Evolutionary conservation across 192 early-diverging fungal species (phyloP).

Genomic region (Coemansia umbellata): DNA sequence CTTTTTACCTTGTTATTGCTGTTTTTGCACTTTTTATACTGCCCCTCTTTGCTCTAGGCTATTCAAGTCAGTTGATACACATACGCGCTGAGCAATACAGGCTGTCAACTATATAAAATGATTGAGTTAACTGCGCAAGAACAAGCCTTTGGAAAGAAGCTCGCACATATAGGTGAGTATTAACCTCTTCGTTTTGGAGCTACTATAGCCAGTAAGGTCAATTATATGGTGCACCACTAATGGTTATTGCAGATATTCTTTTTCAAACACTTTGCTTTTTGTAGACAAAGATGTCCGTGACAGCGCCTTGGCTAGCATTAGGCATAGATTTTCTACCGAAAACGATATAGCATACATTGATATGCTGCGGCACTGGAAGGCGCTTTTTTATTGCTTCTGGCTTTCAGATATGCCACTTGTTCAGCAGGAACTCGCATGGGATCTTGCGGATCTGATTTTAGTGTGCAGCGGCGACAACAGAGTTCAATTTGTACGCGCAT

Average conservation of each 20-base stretch:
- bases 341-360: conserved; percentile 57
- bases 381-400: conserved; percentile 94
- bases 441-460: conserved; percentile 56
- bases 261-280: too few relatives aligned
- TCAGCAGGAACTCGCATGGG: conserved; percentile 83
- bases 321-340: conserved; percentile 9
- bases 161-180: conserved; percentile 38
- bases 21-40: too few relatives aligned
- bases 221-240: too few relatives aligned
- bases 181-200: not conserved
- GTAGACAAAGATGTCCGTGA: conserved; percentile 49
- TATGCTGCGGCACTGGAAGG: conserved; percentile 86
- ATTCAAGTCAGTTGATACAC: too few relatives aligned
- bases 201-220: too few relatives aligned
- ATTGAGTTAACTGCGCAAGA: conserved; percentile 27
- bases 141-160: conserved; percentile 39
- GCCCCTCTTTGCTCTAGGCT: too few relatives aligned
- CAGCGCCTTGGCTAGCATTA: conserved; percentile 22
- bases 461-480: conserved; percentile 33
- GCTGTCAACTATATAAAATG: conserved; percentile 25
- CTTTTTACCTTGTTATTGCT: too few relatives aligned
- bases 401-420: conserved; percentile 93
- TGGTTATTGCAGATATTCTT: too few relatives aligned
- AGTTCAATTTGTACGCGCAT: conserved; percentile 33
- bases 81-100: too few relatives aligned